phyloP scores from a whole-genome alignment of 352 stramenopile species.

The Pythium oligandrum region DNA sequence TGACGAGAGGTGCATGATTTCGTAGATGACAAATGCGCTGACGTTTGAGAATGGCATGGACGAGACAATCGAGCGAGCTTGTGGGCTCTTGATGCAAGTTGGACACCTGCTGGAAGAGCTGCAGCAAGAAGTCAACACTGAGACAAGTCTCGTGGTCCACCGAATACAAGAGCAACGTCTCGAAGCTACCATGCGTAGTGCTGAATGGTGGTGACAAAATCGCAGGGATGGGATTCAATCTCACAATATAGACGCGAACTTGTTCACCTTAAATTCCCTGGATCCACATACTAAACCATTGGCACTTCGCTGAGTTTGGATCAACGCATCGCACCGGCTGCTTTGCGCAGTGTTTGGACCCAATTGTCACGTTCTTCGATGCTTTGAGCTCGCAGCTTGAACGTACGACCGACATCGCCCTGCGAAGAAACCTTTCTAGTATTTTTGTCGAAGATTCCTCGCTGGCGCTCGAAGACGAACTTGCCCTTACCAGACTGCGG shows the following conservation, averaged over 20 bases:
- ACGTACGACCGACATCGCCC: conserved; percentile 67
- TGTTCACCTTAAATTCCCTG: no score
- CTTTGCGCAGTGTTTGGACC: conserved; percentile 63
- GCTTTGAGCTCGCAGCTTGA: conserved; percentile 77
- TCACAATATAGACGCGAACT: no score
- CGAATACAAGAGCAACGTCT: conserved; percentile 28
- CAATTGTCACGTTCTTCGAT: conserved; percentile 82
- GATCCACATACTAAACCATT: no score
- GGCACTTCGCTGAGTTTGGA: no score
- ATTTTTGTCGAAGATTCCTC: conserved; percentile 78
- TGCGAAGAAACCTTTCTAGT: conserved; percentile 68
- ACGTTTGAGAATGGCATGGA: conserved; percentile 28
- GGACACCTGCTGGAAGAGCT: conserved; percentile 31
- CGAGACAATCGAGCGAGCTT: conserved; percentile 19
- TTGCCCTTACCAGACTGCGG: conserved; percentile 36
- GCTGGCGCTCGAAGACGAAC: conserved; percentile 72
- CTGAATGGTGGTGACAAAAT: conserved; percentile 14
- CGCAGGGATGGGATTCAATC: no score
- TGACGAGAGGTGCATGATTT: not conserved
- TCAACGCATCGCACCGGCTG: conserved; percentile 4
- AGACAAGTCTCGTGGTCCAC: conserved; percentile 37
- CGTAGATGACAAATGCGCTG: conserved; percentile 26
- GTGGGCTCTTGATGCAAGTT: conserved; percentile 29
- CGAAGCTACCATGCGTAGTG: conserved; percentile 1
- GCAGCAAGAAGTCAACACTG: conserved; percentile 28